A percentile compares a stretch with the other conserved stretches of the same genome.
Conservation (phyloP, 495 filamentous ascomycete genomes). For the Massariosphaeria phaeospora region DNA sequence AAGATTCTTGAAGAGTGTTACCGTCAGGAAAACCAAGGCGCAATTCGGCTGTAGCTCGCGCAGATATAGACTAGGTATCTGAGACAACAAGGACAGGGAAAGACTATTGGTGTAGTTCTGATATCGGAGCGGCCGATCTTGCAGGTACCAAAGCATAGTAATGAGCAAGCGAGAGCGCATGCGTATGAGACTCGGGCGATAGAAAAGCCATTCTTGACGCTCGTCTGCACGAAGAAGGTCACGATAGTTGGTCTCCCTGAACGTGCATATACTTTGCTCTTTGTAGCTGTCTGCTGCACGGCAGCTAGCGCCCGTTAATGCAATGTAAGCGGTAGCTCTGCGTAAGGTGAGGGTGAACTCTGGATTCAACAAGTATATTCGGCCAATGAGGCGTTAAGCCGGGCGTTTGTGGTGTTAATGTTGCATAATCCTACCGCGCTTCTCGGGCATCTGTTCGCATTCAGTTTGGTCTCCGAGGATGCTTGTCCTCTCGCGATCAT, state of each 20-base stretch:
- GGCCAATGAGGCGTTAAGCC: constrained; percentile 7
- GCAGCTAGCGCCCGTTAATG: constrained; percentile 21
- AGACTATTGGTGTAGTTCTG: constrained; percentile 15
- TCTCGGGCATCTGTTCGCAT: constrained; percentile 6
- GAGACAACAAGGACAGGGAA: constrained; percentile 15
- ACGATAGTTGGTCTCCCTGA: constrained; percentile 8
- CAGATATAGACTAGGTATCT: constrained; percentile 18
- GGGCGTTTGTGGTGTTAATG: no score
- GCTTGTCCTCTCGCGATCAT: neutral
- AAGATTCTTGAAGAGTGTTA: no score
- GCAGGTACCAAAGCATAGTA: constrained; percentile 16
- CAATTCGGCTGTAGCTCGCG: constrained; percentile 6
- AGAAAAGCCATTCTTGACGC: constrained; percentile 10
- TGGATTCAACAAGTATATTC: constrained; percentile 5
- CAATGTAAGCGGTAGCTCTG: constrained; percentile 6
- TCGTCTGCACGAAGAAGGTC: constrained; percentile 8
- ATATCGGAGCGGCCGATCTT: constrained; percentile 19
- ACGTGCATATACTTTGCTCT: constrained; percentile 11
- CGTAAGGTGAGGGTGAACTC: constrained; percentile 8
- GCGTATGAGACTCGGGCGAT: constrained; percentile 19
- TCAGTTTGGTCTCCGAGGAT: constrained; percentile 9
- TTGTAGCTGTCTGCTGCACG: constrained; percentile 6
- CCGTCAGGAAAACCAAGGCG: no score
- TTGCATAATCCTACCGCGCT: neutral
- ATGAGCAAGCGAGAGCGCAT: constrained; percentile 14